phyloP scores from a whole-genome alignment of 1,284 basidiomycete species.

The Ceratobasidium sp. region DNA sequence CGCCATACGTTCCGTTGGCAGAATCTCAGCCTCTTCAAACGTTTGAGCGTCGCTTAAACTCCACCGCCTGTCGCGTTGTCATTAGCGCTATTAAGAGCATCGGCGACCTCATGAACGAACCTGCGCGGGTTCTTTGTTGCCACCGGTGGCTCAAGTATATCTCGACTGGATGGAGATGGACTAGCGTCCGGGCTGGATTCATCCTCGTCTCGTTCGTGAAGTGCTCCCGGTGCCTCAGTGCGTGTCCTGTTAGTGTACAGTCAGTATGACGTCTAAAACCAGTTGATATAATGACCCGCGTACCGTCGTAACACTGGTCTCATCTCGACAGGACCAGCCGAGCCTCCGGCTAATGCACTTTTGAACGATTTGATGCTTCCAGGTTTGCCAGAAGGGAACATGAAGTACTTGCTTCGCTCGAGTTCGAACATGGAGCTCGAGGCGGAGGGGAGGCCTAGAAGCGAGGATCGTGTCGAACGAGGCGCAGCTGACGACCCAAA shows the following conservation, averaged over 20 bases:
- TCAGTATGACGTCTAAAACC: background rate
- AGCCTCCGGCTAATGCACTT: constrained; percentile 7
- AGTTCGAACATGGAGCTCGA: constrained; percentile 41
- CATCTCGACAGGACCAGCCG: constrained; percentile 10
- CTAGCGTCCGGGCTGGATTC: constrained; percentile 18
- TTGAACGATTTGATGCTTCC: constrained; percentile 40
- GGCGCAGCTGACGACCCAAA: constrained; percentile 8
- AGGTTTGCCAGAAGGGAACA: constrained; percentile 19
- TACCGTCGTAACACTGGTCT: constrained; percentile 32
- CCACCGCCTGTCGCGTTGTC: constrained; percentile 37
- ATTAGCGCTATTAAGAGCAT: no score
- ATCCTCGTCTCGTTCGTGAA: constrained; percentile 38
- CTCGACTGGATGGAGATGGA: constrained; percentile 1
- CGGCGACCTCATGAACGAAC: background rate
- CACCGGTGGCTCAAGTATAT: constrained; percentile 6
- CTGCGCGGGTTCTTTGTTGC: constrained; percentile 10
- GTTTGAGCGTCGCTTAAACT: constrained; percentile 44
- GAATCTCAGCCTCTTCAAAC: constrained; percentile 12
- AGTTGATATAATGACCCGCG: background rate
- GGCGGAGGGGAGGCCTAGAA: constrained; percentile 33
- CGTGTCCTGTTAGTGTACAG: constrained; percentile 7
- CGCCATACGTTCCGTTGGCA: constrained; percentile 41
- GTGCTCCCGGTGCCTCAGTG: constrained; percentile 30
- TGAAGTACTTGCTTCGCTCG: constrained; percentile 23
- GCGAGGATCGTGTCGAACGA: constrained; percentile 23